phyloP scores from a whole-genome alignment of 495 filamentous ascomycete species.

The Friedmanniomyces endolithicus region DNA sequence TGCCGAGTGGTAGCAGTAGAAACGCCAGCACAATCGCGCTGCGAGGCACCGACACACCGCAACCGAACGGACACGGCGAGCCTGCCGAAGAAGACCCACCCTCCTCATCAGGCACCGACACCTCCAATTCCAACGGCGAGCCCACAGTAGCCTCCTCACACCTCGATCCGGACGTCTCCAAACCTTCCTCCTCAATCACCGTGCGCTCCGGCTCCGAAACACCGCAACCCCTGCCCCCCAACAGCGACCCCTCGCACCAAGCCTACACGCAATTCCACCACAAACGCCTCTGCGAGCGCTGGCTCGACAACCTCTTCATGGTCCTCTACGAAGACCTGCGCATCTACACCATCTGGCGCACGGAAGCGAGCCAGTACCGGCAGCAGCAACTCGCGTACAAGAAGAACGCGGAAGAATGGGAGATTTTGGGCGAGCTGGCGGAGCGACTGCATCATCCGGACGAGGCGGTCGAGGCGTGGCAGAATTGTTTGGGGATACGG shows the following conservation, averaged over 20 bases:
- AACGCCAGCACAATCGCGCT: slow-evolving; percentile 68
- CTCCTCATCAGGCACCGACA: slow-evolving; percentile 7
- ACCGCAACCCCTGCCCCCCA: slow-evolving; percentile 10
- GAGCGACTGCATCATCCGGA: slow-evolving; percentile 80
- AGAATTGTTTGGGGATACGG: slow-evolving; percentile 62
- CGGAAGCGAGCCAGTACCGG: slow-evolving; percentile 85
- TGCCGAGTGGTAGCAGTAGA: slow-evolving; percentile 42
- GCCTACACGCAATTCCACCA: slow-evolving; percentile 68
- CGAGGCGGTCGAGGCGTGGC: slow-evolving; percentile 85
- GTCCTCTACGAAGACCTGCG: slow-evolving; percentile 95
- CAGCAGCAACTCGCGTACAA: slow-evolving; percentile 85
- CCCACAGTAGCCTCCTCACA: slow-evolving; percentile 39
- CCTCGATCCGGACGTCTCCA: slow-evolving; percentile 52
- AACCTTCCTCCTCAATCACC: slow-evolving; percentile 16
- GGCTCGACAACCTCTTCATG: slow-evolving; percentile 99
- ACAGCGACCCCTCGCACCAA: slow-evolving; percentile 34
- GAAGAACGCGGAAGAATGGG: slow-evolving; percentile 94
- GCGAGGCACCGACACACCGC: slow-evolving; percentile 50
- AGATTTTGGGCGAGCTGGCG: slow-evolving; percentile 87
- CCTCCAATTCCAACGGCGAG: slow-evolving; percentile 7
- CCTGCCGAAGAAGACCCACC: slow-evolving; percentile 24
- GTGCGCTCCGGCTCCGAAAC: slow-evolving; percentile 12
- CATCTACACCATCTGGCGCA: slow-evolving; percentile 98
- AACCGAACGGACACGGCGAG: slow-evolving; percentile 48
- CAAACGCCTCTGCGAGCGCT: slow-evolving; percentile 92